These are phyloP conservation scores for Puccinia novopanici DNA, from an alignment of 1,284 basidiomycete species.

Conservation along the genomic window DNA sequence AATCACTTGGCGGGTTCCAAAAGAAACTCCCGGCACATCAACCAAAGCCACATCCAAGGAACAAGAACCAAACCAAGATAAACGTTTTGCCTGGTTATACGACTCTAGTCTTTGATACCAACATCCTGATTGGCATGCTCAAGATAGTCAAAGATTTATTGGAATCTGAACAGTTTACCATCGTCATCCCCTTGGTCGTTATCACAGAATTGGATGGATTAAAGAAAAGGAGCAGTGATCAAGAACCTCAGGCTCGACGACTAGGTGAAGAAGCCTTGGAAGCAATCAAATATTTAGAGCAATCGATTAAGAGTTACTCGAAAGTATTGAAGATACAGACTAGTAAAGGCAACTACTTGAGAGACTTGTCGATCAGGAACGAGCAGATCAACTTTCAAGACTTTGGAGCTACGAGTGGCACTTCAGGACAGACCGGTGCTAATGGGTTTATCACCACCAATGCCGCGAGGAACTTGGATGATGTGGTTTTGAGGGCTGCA, in stretches of 20 bases:
- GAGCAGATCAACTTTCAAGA: conserved; percentile 76
- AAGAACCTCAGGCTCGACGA: conserved; percentile 11
- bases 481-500: conserved; percentile 86
- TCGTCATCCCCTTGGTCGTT: conserved; percentile 87
- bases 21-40: conserved; percentile 18
- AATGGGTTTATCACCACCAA: conserved; percentile 39
- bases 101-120: conserved; percentile 88
- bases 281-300: conserved; percentile 74
- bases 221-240: conserved; percentile 66
- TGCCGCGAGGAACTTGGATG: conserved; percentile 80
- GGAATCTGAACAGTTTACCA: conserved; percentile 79
- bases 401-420: not conserved
- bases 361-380: conserved; percentile 76
- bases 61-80: conserved; percentile 56
- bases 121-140: conserved; percentile 81
- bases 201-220: conserved; percentile 95
- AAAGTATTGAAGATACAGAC: conserved; percentile 89
- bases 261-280: conserved; percentile 64
- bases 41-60: conserved; percentile 58
- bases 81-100: conserved; percentile 80
- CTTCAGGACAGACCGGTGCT: not conserved
- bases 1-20: conserved; percentile 25
- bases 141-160: conserved; percentile 73
- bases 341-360: conserved; percentile 87
- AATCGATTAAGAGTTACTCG: conserved; percentile 72